Conservation (phyloP, 495 filamentous ascomycete genomes). For the Penicillium egyptiacum region DNA sequence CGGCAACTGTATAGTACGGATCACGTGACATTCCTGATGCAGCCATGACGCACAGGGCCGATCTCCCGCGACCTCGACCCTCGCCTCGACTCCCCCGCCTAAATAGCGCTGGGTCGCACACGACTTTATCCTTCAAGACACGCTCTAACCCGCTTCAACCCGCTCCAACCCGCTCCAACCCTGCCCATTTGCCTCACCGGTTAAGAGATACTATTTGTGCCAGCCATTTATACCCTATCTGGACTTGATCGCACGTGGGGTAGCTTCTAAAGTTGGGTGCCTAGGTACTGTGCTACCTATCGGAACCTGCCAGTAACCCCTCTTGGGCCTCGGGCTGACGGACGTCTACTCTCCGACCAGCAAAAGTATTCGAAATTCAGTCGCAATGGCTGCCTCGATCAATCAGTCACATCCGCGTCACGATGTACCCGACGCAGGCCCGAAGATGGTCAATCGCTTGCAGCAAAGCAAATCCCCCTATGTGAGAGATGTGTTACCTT, state of each 20-base stretch:
- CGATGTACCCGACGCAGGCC: constrained; percentile 23
- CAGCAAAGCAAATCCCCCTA: constrained; percentile 77
- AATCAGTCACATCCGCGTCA: constrained; percentile 35
- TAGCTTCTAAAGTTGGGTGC: constrained; percentile 8
- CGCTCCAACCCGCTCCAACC: background rate
- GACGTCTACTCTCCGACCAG: background rate
- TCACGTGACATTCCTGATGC: constrained; percentile 37
- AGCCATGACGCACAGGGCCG: constrained; percentile 42
- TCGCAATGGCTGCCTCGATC: constrained; percentile 22
- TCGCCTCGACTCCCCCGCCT: constrained; percentile 30
- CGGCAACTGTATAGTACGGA: background rate
- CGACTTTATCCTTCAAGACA: constrained; percentile 7
- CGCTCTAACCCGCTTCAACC: background rate
- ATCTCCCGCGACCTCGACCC: constrained; percentile 32
- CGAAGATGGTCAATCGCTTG: constrained; percentile 65
- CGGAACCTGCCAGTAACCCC: constrained; percentile 25
- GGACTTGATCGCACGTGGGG: constrained; percentile 1
- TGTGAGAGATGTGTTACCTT: constrained; percentile 37
- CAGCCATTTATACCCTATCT: background rate
- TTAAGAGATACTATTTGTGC: background rate
- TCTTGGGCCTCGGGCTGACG: constrained; percentile 6
- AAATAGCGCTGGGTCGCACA: constrained; percentile 16
- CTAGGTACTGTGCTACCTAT: constrained; percentile 16
- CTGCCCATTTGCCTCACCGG: constrained; percentile 1
- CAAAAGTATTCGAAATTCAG: constrained; percentile 7